These are phyloP conservation scores for Cupressus sempervirens DNA, from an alignment of 75 land plant genomes.

Conservation along the genomic window DNA sequence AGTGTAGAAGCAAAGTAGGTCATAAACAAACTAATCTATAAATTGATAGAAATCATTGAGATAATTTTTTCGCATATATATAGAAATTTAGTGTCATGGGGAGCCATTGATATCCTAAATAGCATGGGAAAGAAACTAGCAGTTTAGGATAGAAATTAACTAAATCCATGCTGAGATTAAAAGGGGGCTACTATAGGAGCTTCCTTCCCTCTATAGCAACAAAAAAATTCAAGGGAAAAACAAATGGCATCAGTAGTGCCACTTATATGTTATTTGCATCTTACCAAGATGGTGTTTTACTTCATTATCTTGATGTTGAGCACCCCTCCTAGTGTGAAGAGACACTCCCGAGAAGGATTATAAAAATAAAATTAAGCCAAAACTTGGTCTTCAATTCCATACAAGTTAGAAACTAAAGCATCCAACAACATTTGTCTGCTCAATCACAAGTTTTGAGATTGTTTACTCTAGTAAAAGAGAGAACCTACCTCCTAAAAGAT, in stretches of 20 bases:
- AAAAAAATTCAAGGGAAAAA: not conserved
- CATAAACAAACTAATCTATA: too few species aligned
- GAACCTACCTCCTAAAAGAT: not conserved
- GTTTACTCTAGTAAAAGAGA: not conserved
- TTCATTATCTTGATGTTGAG: conserved; percentile 12
- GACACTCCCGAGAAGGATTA: conserved; percentile 1
- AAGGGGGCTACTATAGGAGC: not conserved
- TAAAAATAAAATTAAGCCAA: not conserved
- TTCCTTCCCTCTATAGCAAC: not conserved
- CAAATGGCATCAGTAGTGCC: not conserved
- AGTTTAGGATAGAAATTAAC: not conserved
- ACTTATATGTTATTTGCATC: conserved; percentile 18
- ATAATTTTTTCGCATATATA: not conserved
- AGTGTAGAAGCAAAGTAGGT: too few species aligned
- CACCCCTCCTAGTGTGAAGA: conserved; percentile 28
- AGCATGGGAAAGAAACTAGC: too few species aligned
- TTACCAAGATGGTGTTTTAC: conserved; percentile 26
- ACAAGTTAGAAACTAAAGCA: too few species aligned
- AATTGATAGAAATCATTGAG: too few species aligned
- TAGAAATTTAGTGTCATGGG: not conserved
- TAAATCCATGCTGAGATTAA: not conserved
- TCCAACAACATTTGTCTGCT: not conserved
- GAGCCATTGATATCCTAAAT: not conserved
- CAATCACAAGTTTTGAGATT: not conserved
- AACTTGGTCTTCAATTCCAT: not conserved